A percentile compares a stretch with the other conserved stretches of the same genome.
Evolutionary conservation across 495 filamentous ascomycete genomes (phyloP).

Genomic region (Lasiosphaeris hirsuta): DNA sequence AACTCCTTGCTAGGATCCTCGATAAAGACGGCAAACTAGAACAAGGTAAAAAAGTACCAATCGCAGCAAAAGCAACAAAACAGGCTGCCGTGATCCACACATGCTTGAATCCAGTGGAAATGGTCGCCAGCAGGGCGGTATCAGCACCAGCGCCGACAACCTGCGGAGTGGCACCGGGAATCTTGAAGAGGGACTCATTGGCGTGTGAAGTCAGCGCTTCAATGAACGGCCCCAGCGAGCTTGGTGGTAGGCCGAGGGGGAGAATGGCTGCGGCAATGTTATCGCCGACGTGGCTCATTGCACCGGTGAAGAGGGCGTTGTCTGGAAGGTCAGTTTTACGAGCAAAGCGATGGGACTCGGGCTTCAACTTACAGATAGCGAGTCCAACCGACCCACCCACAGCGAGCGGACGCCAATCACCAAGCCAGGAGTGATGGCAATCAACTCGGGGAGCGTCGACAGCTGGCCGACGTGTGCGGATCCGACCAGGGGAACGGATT

Average conservation of each 20-base stretch:
- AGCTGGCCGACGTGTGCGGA: conserved; percentile 32
- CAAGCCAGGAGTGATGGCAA: conserved; percentile 30
- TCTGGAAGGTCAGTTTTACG: conserved; percentile 13
- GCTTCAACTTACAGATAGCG: conserved; percentile 24
- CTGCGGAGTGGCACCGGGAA: conserved; percentile 24
- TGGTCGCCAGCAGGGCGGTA: conserved; percentile 23
- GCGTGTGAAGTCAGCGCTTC: conserved; percentile 17
- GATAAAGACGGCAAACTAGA: conserved; percentile 7
- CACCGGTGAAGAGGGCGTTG: conserved; percentile 23
- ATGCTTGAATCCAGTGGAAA: conserved; percentile 22
- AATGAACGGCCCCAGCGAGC: conserved; percentile 18
- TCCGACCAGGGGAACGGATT: conserved; percentile 35
- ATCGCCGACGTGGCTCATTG: conserved; percentile 17
- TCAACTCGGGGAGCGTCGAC: conserved; percentile 30
- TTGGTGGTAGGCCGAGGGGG: conserved; percentile 20
- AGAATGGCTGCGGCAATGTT: conserved; percentile 27
- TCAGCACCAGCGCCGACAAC: conserved; percentile 23
- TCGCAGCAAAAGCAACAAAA: conserved; percentile 23
- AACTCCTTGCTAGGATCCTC: conserved; percentile 19
- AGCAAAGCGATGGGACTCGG: not conserved
- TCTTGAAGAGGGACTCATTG: conserved; percentile 11
- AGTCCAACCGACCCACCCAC: conserved; percentile 32
- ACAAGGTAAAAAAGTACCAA: conserved; percentile 13
- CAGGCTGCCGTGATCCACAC: conserved; percentile 29
- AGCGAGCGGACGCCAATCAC: conserved; percentile 32